Evolutionary conservation across 2,329 filamentous ascomycete genomes (phyloP), one percentile per base, ranked within the genome.

Genomic region (Pseudocercospora macadamiae): DNA sequence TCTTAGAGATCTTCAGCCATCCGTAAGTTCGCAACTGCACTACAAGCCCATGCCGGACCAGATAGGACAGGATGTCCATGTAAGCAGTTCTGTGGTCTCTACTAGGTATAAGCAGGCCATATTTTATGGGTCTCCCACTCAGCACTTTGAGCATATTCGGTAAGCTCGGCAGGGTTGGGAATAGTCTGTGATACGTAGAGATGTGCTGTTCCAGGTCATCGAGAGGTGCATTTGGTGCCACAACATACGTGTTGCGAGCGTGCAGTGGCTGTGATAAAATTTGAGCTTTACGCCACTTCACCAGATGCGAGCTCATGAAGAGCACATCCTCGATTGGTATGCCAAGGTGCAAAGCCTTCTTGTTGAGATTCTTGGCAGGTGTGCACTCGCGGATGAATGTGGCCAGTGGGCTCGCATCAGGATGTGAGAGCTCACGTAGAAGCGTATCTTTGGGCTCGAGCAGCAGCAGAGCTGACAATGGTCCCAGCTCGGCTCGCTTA

Each of bases 271-370:
- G 47, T 3, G 91, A 90, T 37, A 97, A 93, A 14, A 93, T 89
- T 60, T 96, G 90, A 47, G 93, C 95, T 57, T 93, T 89, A 21
- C 95, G 88, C 93, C 93, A 97, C 77, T 96, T 96, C 61, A 97
- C 92, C 63, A 99, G 88, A 77, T 97, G 95, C 58, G 91, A 89
- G 8, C 93, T 92, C 62, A 96, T 90, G 66, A 91, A 88, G 63
- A 93, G 89, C 63, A 97, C 89, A 66, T 96, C 90, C 28, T 86
- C 82, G 1, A 95, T 82, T 3, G 89, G 87, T 53, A 97, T 88
- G 18, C 87, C 84, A 52, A 89, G 86, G 64, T 83, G 85, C 65
- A 87, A 84, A 14, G 88, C 86, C 54, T 91, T 85, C 72, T 93
- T 90, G 83, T 90, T 66, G 82, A 93, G 64, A 0, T 82, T 85